Evolutionary conservation across 306 rosid genomes (phyloP), one percentile per base, ranked within the genome.

Genomic region (Styphnolobium japonicum): DNA sequence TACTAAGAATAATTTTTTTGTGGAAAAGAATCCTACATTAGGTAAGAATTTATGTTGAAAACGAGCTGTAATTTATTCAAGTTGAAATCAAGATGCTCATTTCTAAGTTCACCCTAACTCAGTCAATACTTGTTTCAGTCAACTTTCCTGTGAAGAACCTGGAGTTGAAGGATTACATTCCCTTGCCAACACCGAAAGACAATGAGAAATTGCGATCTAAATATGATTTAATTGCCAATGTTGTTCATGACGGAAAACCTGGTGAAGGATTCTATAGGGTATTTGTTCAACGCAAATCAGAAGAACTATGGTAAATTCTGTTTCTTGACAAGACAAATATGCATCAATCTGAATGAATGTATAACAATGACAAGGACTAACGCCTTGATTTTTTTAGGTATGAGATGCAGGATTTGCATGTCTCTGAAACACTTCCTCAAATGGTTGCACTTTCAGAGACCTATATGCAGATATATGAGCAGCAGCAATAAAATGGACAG

Each of bases 141-240:
- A 94, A 92, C 87, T 94, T 94, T 86, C 98, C 98, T 16, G 98
- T 95, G 73, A 92, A 95, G 89, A 95, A 95, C 80, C 89, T 95
- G 56, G 99, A 95, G 82, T 84, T 95, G 89, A 95, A 91, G 88
- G 98, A 95, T 82, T 95, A 95, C 90, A 93, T 93, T 57, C 98
- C 98, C 71, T 86, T 93, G 89, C 88, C 98, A 69, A 79, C 94
- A 23, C 89, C 97, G 2, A 91, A 88, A 57, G 98, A 86, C 78
- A 90, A 84, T 22, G 90, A 88, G 85, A 95, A 79, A 80, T 43
- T 90, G 75, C 90, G 90, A 57, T 81, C 98, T 14, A 93, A 95
- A 85, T 93, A 93, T 69, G 96, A 95, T 90, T 83, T 95, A 78
- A 93, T 95, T 39, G 98, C 93, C 53, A 93, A 93, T 87, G 79